phyloP scores from a whole-genome alignment of 257 asterid genomes.

The Prunella vulgaris region DNA sequence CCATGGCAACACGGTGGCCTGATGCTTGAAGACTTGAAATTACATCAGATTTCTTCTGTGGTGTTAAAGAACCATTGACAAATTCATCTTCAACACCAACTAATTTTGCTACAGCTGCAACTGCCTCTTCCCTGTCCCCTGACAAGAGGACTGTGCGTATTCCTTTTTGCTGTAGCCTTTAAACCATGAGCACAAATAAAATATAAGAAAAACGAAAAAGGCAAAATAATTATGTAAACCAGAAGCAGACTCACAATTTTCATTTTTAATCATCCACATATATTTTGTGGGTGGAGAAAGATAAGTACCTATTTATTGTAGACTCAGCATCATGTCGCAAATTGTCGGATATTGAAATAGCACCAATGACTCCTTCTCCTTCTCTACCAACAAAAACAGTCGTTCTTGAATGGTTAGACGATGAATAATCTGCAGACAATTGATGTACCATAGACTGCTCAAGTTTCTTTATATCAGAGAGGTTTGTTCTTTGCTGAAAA shows the following conservation, averaged over 20 bases:
- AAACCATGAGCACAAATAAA: slow-evolving; percentile 17
- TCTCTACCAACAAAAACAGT: slow-evolving; percentile 86
- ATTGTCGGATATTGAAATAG: slow-evolving; percentile 81
- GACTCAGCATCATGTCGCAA: slow-evolving; percentile 73
- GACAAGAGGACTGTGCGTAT: slow-evolving; percentile 72
- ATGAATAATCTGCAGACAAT: slow-evolving; percentile 43
- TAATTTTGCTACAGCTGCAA: slow-evolving; percentile 81
- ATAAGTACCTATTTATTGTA: slow-evolving; percentile 61
- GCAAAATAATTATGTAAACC: slow-evolving; percentile 5
- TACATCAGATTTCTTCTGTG: slow-evolving; percentile 72
- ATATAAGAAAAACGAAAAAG: slow-evolving; percentile 8
- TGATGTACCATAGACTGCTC: slow-evolving; percentile 64
- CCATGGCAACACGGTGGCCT: slow-evolving; percentile 92
- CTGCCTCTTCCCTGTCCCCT: slow-evolving; percentile 99
- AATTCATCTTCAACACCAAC: slow-evolving; percentile 68
- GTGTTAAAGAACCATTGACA: slow-evolving; percentile 72
- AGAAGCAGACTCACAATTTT: slow-evolving; percentile 11
- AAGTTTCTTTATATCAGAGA: slow-evolving; percentile 47
- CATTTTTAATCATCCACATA: background rate
- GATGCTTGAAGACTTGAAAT: slow-evolving; percentile 75
- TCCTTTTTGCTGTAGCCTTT: slow-evolving; percentile 84
- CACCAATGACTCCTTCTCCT: slow-evolving; percentile 93
- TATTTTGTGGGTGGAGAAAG: slow-evolving; percentile 13
- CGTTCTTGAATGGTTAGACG: slow-evolving; percentile 76
- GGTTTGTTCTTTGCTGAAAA: slow-evolving; percentile 57